Evolutionary conservation across 1,284 basidiomycete species (phyloP).

Genomic region (Austroboletus niveus): DNA sequence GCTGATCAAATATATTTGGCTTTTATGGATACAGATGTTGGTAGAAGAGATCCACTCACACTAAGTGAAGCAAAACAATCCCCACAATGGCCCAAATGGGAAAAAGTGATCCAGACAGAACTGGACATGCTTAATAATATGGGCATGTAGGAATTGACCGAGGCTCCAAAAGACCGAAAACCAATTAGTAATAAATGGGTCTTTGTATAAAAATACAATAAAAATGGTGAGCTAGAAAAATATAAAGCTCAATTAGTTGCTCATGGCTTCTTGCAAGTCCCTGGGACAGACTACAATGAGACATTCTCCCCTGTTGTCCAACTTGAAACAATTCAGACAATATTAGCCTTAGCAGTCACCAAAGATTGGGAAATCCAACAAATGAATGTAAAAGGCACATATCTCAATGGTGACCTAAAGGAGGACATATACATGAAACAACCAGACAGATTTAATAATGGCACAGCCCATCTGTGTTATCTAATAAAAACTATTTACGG

Average conservation of each 20-base stretch:
- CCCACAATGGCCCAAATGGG: conserved; percentile 7
- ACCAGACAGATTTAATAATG: conserved; percentile 37
- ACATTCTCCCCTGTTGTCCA: neutral
- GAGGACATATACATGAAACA: conserved; percentile 42
- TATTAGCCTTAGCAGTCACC: neutral
- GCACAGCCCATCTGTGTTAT: conserved; percentile 25
- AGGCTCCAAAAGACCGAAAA: neutral
- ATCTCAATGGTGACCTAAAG: conserved; percentile 36
- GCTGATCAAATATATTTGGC: neutral
- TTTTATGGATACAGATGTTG: neutral
- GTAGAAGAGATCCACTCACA: neutral
- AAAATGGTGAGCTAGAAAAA: conserved; percentile 13
- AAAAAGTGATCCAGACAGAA: conserved; percentile 3
- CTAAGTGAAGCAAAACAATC: neutral
- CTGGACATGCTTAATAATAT: neutral
- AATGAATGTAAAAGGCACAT: conserved; percentile 36
- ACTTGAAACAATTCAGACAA: neutral
- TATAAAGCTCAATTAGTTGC: conserved; percentile 18
- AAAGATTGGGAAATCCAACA: conserved; percentile 13
- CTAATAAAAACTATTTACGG: conserved; percentile 27
- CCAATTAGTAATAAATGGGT: no score
- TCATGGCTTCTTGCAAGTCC: no score
- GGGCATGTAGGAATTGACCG: conserved; percentile 2
- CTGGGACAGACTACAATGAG: neutral
- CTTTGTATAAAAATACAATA: no score